Evolutionary conservation across 441 rosid species (phyloP).

Genomic region (Populus tomentosa): DNA sequence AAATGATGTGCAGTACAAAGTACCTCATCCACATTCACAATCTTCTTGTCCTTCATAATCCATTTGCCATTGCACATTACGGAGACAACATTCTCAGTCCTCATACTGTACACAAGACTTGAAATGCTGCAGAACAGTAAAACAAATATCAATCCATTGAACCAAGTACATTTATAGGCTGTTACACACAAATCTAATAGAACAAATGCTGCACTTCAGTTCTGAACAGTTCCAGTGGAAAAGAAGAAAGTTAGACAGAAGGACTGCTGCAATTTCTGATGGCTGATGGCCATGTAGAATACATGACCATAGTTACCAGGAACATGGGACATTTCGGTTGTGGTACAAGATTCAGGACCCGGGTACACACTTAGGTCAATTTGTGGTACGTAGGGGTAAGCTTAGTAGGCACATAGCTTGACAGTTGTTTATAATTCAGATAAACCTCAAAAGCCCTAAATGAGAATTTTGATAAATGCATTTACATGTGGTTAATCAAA

Average conservation of each 20-base stretch:
- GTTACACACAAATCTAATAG: neutral
- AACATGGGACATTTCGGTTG: no score
- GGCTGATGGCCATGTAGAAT: no score
- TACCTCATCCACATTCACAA: conserved; percentile 60
- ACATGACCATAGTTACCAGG: no score
- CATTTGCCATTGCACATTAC: conserved; percentile 76
- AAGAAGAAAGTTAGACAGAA: no score
- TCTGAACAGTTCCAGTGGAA: no score
- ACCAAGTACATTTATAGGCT: neutral
- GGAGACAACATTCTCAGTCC: conserved; percentile 61
- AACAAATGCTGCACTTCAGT: no score
- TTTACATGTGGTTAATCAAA: neutral
- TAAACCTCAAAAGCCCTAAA: neutral
- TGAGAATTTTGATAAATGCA: neutral
- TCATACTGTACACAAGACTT: conserved; percentile 61
- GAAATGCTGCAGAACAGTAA: conserved; percentile 43
- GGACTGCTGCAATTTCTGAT: no score
- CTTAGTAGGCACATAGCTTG: neutral
- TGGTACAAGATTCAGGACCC: neutral
- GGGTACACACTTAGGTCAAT: no score
- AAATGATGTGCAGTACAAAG: neutral
- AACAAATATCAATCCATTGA: neutral
- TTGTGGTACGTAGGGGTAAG: no score
- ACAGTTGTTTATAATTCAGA: conserved; percentile 3
- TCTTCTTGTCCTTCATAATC: conserved; percentile 65